Conservation (phyloP, 192 early-diverging fungal species). For the Gigaspora rosea region DNA sequence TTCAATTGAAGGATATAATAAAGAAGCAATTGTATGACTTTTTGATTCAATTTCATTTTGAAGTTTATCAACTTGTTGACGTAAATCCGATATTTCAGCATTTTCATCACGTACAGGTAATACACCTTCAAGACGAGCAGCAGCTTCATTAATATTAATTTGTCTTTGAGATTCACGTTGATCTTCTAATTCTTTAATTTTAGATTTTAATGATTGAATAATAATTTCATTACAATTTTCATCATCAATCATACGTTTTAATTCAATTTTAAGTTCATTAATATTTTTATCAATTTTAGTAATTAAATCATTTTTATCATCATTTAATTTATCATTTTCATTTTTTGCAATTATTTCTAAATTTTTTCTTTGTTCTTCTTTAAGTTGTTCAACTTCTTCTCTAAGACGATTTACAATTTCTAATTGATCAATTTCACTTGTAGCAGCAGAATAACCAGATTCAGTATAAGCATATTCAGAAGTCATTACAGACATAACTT, state of each 20-base stretch:
- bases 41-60: conserved; percentile 30
- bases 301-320: conserved; percentile 4
- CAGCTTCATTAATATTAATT: neutral
- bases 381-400: conserved; percentile 31
- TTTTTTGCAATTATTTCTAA: conserved; percentile 15
- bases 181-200: conserved; percentile 25
- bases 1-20: conserved; percentile 27
- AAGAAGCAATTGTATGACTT: conserved; percentile 31
- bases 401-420: conserved; percentile 30
- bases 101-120: neutral
- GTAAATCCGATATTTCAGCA: neutral
- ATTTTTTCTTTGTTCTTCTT: conserved; percentile 26
- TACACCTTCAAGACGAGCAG: neutral
- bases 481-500: conserved; percentile 31
- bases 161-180: conserved; percentile 27
- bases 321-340: neutral
- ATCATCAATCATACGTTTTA: neutral
- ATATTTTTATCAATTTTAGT: conserved; percentile 16
- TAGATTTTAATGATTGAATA: conserved; percentile 1
- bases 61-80: conserved; percentile 24
- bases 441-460: conserved; percentile 3
- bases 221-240: neutral
- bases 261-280: neutral
- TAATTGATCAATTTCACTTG: conserved; percentile 33
- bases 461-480: conserved; percentile 26